Conservation (phyloP, 768 basidiomycete genomes). For the Lentinula guzmanii region DNA sequence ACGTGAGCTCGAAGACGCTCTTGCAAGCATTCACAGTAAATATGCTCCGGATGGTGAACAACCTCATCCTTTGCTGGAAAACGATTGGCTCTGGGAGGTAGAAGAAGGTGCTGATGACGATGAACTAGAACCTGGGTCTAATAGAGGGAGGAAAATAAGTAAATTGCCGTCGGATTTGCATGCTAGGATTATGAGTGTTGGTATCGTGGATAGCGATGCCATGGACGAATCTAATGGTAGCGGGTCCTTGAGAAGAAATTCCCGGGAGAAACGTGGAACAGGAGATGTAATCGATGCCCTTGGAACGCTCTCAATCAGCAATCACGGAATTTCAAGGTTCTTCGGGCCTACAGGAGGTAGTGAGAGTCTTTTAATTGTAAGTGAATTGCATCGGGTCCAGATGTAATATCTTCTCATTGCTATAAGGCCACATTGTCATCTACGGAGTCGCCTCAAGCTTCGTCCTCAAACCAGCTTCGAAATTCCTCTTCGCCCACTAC, state of each 20-base stretch:
- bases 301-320: conserved; percentile 31
- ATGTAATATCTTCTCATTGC: not conserved
- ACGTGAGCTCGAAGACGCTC: conserved; percentile 33
- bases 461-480: not conserved
- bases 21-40: conserved; percentile 26
- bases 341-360: conserved; percentile 38
- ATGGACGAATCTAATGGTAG: not conserved
- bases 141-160: conserved; percentile 3
- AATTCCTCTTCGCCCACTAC: not conserved
- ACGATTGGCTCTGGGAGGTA: conserved; percentile 19
- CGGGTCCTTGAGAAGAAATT: not conserved
- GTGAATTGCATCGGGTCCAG: not conserved
- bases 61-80: conserved; percentile 31
- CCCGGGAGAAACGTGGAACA: not conserved
- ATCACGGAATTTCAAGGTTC: conserved; percentile 30
- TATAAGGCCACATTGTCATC: not conserved
- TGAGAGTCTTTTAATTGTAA: conserved; percentile 22
- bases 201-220: not conserved
- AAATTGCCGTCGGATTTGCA: not conserved
- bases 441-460: not conserved
- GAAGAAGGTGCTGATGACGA: conserved; percentile 11
- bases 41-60: conserved; percentile 29
- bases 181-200: not conserved
- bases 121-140: conserved; percentile 3
- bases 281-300: conserved; percentile 24